These are phyloP conservation scores for Deinandra increscens DNA, from an alignment of 129 eudicot species.

Conservation along the genomic window DNA sequence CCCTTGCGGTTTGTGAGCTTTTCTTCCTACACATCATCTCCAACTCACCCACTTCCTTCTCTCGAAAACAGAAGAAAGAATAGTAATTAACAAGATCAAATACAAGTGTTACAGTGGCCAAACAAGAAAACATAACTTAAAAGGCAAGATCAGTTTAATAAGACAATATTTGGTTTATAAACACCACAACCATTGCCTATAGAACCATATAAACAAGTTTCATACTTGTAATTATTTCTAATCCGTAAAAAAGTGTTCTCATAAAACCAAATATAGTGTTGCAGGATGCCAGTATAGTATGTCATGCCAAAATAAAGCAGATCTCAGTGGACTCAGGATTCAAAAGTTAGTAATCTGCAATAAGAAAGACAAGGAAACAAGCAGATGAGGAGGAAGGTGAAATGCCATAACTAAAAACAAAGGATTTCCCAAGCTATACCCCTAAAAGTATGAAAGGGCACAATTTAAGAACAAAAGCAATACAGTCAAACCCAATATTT, in stretches of 20 bases:
- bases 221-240: too few relatives aligned
- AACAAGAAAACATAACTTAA: too few relatives aligned
- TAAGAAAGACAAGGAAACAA: not conserved
- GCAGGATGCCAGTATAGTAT: not conserved
- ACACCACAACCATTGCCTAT: too few relatives aligned
- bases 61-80: too few relatives aligned
- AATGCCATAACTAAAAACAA: not conserved
- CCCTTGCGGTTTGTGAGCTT: too few relatives aligned
- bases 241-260: too few relatives aligned
- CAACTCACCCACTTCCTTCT: too few relatives aligned
- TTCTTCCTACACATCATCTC: too few relatives aligned
- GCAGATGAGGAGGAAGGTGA: not conserved
- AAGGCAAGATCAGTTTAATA: too few relatives aligned
- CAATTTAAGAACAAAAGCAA: slow-evolving; percentile 18
- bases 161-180: too few relatives aligned
- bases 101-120: not conserved
- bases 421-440: not conserved
- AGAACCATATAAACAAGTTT: too few relatives aligned
- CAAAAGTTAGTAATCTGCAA: not conserved
- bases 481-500: slow-evolving; percentile 15
- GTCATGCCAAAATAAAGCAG: slow-evolving; percentile 9
- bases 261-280: slow-evolving; percentile 1
- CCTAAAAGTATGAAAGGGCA: not conserved
- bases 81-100: not conserved
- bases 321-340: not conserved